These are phyloP conservation scores for Vanrija humicola DNA, from an alignment of 1,284 basidiomycete species.

Conservation along the genomic window DNA sequence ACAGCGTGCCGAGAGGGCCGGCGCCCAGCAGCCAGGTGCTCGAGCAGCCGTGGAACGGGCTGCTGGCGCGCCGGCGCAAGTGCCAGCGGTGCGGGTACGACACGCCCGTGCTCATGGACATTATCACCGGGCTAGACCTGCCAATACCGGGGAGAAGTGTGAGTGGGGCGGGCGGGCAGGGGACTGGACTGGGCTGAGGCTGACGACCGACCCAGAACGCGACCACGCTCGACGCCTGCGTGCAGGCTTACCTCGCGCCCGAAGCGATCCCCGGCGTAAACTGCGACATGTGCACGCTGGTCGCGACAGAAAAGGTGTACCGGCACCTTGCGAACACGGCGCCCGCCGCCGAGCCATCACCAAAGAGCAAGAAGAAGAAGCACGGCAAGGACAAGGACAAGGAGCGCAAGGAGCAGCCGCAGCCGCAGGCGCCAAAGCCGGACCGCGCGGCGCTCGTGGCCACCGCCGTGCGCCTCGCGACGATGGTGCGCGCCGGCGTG, in stretches of 20 bases:
- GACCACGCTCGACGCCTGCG: slow-evolving; percentile 46
- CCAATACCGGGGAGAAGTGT: slow-evolving; percentile 38
- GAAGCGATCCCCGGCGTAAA: slow-evolving; percentile 51
- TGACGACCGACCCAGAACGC: slow-evolving; percentile 33
- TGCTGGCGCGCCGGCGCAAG: slow-evolving; percentile 44
- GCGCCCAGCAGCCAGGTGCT: slow-evolving; percentile 12
- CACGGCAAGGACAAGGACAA: slow-evolving; percentile 13
- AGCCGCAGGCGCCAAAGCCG: slow-evolving; percentile 55
- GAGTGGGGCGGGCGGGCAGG: slow-evolving; percentile 11
- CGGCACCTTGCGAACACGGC: background rate
- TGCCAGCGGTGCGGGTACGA: slow-evolving; percentile 44
- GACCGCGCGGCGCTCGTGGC: slow-evolving; percentile 66
- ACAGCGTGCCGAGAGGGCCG: background rate
- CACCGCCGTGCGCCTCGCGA: slow-evolving; percentile 53
- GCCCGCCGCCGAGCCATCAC: background rate
- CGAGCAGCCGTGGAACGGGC: slow-evolving; percentile 46
- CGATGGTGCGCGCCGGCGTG: slow-evolving; percentile 55
- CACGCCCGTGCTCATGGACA: slow-evolving; percentile 44
- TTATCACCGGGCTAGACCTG: slow-evolving; percentile 45
- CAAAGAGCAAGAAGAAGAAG: background rate
- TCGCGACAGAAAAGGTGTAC: slow-evolving; percentile 42
- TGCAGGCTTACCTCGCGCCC: slow-evolving; percentile 49
- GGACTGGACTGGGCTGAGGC: background rate
- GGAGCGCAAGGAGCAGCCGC: background rate
- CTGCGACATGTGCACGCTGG: slow-evolving; percentile 51